Conservation (phyloP, 176 grass and related monocot species). For the Triticum timopheevii region DNA sequence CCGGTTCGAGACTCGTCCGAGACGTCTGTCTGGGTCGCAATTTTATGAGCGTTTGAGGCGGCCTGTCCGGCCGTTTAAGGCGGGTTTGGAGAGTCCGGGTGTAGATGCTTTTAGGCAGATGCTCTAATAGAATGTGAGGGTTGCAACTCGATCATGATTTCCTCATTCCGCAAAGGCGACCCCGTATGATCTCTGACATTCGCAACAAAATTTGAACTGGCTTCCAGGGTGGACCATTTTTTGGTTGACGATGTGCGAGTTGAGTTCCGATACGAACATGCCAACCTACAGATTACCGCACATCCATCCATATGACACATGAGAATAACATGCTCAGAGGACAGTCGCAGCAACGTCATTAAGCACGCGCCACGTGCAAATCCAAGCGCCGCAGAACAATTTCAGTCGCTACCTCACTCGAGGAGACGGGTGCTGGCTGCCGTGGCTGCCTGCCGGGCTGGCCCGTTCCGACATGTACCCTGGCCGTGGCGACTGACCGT, state of each 20-base stretch:
- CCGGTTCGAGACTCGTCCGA: no score
- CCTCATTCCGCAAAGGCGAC: no score
- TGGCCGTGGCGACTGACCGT: constrained; percentile 16
- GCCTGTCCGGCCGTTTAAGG: no score
- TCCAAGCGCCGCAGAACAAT: not conserved
- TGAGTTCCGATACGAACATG: not conserved
- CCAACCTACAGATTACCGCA: not conserved
- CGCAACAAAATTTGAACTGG: no score
- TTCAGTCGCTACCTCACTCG: constrained; percentile 4
- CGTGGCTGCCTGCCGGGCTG: not conserved
- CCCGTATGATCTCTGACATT: no score
- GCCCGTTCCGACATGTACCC: constrained; percentile 1
- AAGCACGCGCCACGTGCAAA: not conserved
- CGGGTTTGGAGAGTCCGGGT: no score
- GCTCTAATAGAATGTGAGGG: no score
- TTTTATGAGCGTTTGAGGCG: no score
- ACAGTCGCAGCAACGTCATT: not conserved
- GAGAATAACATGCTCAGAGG: not conserved
- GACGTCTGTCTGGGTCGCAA: no score
- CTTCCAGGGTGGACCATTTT: not conserved
- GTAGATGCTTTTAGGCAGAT: no score
- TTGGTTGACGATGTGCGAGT: not conserved
- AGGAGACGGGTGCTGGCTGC: constrained; percentile 16
- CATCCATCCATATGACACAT: not conserved
- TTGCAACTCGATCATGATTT: no score